A percentile compares a stretch with the other conserved stretches of the same genome.
phyloP scores from a whole-genome alignment of 805 yeast species.

The Yarrowia sp. region DNA sequence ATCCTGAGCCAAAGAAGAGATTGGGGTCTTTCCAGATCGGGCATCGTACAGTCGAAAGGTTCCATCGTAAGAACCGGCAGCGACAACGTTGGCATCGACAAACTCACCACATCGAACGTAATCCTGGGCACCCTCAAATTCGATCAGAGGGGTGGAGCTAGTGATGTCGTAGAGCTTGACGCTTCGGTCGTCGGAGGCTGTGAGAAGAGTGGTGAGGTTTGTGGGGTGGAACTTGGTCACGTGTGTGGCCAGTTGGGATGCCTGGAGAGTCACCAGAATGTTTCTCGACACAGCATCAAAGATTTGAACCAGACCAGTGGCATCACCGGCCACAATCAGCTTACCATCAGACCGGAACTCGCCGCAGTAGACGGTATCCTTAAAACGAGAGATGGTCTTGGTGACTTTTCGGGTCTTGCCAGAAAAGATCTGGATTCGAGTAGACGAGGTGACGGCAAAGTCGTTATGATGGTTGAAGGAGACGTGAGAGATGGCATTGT shows the following conservation, averaged over 20 bases:
- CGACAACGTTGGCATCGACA: constrained; percentile 76
- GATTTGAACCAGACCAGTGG: constrained; percentile 86
- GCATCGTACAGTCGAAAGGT: constrained; percentile 78
- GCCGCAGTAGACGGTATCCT: constrained; percentile 88
- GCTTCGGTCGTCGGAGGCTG: constrained; percentile 88
- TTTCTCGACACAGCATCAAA: constrained; percentile 83
- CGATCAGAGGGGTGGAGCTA: constrained; percentile 67
- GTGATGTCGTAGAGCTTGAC: constrained; percentile 88
- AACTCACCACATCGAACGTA: constrained; percentile 81
- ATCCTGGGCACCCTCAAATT: constrained; percentile 75
- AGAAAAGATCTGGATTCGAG: constrained; percentile 87
- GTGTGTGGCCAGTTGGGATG: constrained; percentile 84
- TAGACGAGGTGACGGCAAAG: constrained; percentile 87
- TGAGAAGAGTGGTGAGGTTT: constrained; percentile 65
- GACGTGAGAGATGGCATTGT: constrained; percentile 84
- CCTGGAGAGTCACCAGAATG: constrained; percentile 71
- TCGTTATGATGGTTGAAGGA: constrained; percentile 70
- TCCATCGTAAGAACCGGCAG: constrained; percentile 94
- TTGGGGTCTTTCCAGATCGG: constrained; percentile 53
- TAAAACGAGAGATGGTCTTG: constrained; percentile 81
- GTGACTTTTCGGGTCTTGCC: constrained; percentile 90
- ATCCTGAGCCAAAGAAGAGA: constrained; percentile 63
- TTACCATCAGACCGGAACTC: constrained; percentile 91
- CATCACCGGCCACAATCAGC: constrained; percentile 89
- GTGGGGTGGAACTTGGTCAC: constrained; percentile 89